Conservation (phyloP, 2,329 filamentous ascomycete genomes). For the Pseudofabraea citricarpa region DNA sequence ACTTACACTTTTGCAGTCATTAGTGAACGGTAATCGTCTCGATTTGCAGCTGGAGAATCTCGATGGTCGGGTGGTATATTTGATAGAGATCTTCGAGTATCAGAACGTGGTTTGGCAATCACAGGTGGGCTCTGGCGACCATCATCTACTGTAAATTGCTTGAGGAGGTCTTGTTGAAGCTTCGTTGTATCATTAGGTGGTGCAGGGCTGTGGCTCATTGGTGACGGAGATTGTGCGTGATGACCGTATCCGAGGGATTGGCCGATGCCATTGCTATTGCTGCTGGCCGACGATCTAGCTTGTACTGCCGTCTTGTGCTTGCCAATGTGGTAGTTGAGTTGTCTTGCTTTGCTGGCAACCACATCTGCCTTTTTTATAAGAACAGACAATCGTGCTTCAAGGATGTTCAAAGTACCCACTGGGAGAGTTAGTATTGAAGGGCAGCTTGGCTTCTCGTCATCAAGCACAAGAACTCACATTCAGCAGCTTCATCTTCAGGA, state of each 20-base stretch:
- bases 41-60: slow-evolving; percentile 19
- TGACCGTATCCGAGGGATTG: slow-evolving; percentile 12
- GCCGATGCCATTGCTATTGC: slow-evolving; percentile 31
- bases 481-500: slow-evolving; percentile 80
- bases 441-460: no score
- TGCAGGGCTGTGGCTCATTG: no score
- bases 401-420: slow-evolving; percentile 78
- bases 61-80: slow-evolving; percentile 14
- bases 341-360: slow-evolving; percentile 66
- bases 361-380: slow-evolving; percentile 77
- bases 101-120: not conserved
- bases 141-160: slow-evolving; percentile 40
- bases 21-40: slow-evolving; percentile 46
- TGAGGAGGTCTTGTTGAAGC: slow-evolving; percentile 50
- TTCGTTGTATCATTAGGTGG: slow-evolving; percentile 9
- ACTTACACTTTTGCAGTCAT: slow-evolving; percentile 62
- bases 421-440: no score
- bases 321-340: slow-evolving; percentile 76
- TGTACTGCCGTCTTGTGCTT: slow-evolving; percentile 70
- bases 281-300: slow-evolving; percentile 40
- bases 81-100: not conserved
- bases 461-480: no score
- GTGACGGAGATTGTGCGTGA: no score
- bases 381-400: slow-evolving; percentile 72
- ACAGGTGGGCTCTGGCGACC: slow-evolving; percentile 4